phyloP scores from a whole-genome alignment of 129 eudicot species.

The Pittosporum tobira region DNA sequence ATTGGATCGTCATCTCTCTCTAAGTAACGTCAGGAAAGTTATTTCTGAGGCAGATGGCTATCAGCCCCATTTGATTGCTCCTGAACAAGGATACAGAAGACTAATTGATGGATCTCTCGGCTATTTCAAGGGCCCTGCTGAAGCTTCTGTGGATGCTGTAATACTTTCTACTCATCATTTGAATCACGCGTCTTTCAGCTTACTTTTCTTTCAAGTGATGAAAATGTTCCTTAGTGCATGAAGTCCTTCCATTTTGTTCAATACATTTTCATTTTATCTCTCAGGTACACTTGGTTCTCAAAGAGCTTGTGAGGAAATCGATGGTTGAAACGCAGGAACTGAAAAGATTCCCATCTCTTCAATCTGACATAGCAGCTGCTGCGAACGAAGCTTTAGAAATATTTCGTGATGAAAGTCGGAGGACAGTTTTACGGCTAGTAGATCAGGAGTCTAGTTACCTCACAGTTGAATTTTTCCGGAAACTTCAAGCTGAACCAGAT shows the following conservation, averaged over 20 bases:
- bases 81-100: constrained; percentile 98
- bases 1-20: constrained; percentile 90
- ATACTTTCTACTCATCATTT: not conserved
- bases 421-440: constrained; percentile 68
- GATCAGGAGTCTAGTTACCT: constrained; percentile 95
- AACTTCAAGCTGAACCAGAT: constrained; percentile 72
- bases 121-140: constrained; percentile 96
- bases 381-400: constrained; percentile 80
- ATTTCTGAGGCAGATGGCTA: constrained; percentile 99
- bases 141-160: constrained; percentile 98
- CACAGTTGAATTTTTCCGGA: constrained; percentile 84
- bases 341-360: constrained; percentile 92
- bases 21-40: constrained; percentile 72
- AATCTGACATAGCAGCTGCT: constrained; percentile 85
- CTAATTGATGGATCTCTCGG: constrained; percentile 98
- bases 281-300: constrained; percentile 85
- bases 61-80: constrained; percentile 96
- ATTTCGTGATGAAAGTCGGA: constrained; percentile 91
- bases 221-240: not conserved
- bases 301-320: constrained; percentile 95
- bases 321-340: constrained; percentile 80
- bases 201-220: not conserved
- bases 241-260: not conserved
- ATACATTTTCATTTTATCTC: not conserved
- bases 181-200: not conserved